phyloP scores from a whole-genome alignment of 83 land plant genomes.

The Picea abies region DNA sequence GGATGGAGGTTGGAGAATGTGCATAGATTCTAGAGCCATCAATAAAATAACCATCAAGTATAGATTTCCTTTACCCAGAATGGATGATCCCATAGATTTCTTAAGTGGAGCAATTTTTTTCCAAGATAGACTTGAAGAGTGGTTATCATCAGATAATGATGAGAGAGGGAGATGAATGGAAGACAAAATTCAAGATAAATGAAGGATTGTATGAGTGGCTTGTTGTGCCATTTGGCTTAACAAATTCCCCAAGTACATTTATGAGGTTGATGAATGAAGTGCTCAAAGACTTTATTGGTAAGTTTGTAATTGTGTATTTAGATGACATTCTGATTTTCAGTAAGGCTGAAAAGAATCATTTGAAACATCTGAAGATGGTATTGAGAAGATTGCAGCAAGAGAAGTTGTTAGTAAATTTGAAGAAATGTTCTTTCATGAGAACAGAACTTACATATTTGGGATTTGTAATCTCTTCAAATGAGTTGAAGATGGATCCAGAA shows the following conservation, averaged over 20 bases:
- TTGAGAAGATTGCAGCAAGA: neutral
- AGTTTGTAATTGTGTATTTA: neutral
- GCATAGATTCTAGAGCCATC: neutral
- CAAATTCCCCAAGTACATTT: neutral
- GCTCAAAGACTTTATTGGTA: neutral
- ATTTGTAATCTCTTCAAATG: neutral
- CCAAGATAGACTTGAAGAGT: neutral
- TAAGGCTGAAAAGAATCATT: neutral
- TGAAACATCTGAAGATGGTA: neutral
- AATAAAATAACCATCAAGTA: neutral
- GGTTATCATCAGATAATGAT: neutral
- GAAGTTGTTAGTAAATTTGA: neutral
- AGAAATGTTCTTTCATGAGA: neutral
- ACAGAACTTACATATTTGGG: neutral
- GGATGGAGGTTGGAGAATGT: conserved; percentile 1
- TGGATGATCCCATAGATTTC: neutral
- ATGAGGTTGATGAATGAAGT: neutral
- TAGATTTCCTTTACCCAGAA: neutral
- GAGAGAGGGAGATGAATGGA: neutral
- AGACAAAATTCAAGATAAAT: neutral
- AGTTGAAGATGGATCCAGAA: neutral
- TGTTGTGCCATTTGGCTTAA: too few species aligned
- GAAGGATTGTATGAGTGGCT: too few species aligned
- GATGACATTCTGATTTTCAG: neutral
- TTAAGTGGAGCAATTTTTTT: neutral